A percentile compares a stretch with the other conserved stretches of the same genome.
Conservation (phyloP, 108 stramenopile genomes). For the Discostella stelligeroides region DNA sequence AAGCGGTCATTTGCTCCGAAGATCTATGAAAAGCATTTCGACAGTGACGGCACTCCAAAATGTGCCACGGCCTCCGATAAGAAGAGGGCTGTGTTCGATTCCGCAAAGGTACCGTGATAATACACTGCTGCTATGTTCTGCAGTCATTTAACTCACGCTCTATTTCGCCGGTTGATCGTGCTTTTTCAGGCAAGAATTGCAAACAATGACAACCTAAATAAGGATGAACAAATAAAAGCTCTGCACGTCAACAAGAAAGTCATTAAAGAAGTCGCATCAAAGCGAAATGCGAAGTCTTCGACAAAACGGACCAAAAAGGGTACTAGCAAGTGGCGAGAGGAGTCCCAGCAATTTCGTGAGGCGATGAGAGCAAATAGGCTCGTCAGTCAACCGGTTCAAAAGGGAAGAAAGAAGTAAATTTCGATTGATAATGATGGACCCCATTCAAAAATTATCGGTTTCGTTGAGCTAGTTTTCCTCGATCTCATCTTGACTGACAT, state of each 20-base stretch:
- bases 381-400: not conserved
- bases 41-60: constrained; percentile 44
- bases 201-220: constrained; percentile 38
- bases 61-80: constrained; percentile 24
- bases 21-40: constrained; percentile 47
- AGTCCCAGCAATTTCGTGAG: constrained; percentile 31
- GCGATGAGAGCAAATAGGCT: constrained; percentile 45
- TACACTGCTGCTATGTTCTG: not conserved
- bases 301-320: constrained; percentile 25
- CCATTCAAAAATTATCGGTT: not conserved
- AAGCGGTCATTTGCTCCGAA: constrained; percentile 48
- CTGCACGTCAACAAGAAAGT: constrained; percentile 33
- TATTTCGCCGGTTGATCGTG: not conserved
- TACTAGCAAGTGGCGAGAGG: constrained; percentile 43
- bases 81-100: constrained; percentile 44
- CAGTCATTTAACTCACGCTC: not conserved
- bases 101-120: constrained; percentile 36
- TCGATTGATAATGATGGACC: not conserved
- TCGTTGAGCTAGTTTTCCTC: constrained; percentile 32
- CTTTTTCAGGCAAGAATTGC: constrained; percentile 32
- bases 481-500: constrained; percentile 73
- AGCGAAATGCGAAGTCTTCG: constrained; percentile 14
- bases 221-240: constrained; percentile 41
- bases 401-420: not conserved
- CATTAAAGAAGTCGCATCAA: constrained; percentile 25